phyloP scores from a whole-genome alignment of 495 filamentous ascomycete genomes.

The Cercophora sp. region DNA sequence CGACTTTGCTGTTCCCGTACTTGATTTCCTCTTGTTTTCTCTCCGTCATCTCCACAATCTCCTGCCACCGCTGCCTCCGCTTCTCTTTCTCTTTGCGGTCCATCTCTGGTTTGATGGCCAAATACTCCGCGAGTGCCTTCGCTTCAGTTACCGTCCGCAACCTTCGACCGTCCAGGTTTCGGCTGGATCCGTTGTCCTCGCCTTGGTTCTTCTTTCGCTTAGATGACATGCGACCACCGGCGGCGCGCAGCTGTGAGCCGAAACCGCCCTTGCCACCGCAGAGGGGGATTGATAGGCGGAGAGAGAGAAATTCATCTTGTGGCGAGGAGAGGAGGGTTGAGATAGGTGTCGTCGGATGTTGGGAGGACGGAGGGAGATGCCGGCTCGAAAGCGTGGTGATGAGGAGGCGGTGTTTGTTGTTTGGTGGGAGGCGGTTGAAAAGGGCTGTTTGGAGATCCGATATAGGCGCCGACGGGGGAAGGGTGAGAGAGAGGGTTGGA shows the following conservation, averaged over 20 bases:
- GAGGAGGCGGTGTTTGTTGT: conserved; percentile 50
- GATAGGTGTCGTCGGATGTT: conserved; percentile 34
- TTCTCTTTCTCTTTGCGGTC: conserved; percentile 86
- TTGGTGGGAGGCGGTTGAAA: conserved; percentile 57
- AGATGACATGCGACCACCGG: conserved; percentile 94
- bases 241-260: conserved; percentile 92
- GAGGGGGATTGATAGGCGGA: conserved; percentile 71
- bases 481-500: conserved; percentile 65
- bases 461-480: conserved; percentile 63
- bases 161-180: conserved; percentile 89
- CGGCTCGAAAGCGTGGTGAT: conserved; percentile 81
- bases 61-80: conserved; percentile 72
- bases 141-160: conserved; percentile 90
- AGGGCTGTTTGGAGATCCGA: conserved; percentile 62
- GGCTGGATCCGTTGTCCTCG: conserved; percentile 80
- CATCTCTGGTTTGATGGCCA: conserved; percentile 96
- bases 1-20: conserved; percentile 60
- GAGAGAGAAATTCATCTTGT: conserved; percentile 64
- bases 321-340: conserved; percentile 47
- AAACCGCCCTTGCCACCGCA: conserved; percentile 96
- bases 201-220: conserved; percentile 83
- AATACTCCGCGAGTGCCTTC: conserved; percentile 89
- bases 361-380: conserved; percentile 49
- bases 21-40: conserved; percentile 73
- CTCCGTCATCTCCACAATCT: conserved; percentile 79